Percentiles rank a stretch among this genome's conserved stretches.
Evolutionary conservation across 2,329 filamentous ascomycete genomes (phyloP).

Genomic region (Colletotrichum sp.): DNA sequence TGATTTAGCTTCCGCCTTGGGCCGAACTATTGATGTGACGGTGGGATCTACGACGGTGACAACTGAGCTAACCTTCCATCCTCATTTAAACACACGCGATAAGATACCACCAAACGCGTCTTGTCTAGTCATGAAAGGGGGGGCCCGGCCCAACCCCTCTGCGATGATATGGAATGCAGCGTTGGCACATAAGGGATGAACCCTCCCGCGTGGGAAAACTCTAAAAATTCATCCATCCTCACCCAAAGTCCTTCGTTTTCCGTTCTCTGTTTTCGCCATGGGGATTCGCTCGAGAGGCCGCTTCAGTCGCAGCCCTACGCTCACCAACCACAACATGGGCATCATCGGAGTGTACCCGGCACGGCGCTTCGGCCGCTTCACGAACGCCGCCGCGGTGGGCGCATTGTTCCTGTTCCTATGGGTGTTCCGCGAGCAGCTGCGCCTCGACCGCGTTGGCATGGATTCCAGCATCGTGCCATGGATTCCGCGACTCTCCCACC

Average conservation of each 20-base stretch:
- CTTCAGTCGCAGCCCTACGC: neutral
- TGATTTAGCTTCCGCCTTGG: neutral
- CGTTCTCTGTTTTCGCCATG: neutral
- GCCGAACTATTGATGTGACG: neutral
- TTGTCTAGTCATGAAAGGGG: neutral
- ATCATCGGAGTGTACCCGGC: neutral
- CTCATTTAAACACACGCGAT: neutral
- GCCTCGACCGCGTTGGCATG: neutral
- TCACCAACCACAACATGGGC: neutral
- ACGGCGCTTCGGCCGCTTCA: neutral
- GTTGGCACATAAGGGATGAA: neutral
- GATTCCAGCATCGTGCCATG: neutral
- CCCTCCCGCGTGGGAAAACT: neutral
- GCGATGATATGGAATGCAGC: neutral
- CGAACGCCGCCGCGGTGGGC: neutral
- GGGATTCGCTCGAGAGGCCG: neutral
- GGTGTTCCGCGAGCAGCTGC: neutral
- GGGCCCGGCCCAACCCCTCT: neutral
- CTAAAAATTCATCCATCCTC: neutral
- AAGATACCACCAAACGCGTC: neutral
- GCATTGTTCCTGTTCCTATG: neutral
- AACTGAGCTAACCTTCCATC: neutral
- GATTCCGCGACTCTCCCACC: neutral
- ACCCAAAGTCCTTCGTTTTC: accelerated
- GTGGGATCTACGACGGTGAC: neutral